Conservation (phyloP, 2,329 filamentous ascomycete species). For the Colletotrichum navitas region DNA sequence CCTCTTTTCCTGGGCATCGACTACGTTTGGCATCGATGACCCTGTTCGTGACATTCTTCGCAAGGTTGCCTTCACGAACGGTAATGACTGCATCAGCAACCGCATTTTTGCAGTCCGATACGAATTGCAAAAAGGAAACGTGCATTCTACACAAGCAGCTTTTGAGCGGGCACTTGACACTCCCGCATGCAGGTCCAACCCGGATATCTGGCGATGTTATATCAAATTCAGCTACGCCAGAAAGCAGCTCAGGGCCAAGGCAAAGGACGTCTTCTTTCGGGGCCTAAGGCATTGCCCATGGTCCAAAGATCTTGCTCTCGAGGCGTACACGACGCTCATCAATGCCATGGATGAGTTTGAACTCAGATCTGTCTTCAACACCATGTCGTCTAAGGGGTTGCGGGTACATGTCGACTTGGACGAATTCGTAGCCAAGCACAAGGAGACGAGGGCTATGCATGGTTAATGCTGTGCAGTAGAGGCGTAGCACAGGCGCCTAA, state of each 20-base stretch:
- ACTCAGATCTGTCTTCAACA: constrained; percentile 61
- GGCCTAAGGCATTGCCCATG: constrained; percentile 63
- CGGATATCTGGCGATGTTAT: constrained; percentile 64
- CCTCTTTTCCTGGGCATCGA: constrained; percentile 80
- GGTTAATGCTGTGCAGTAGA: neutral
- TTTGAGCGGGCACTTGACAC: constrained; percentile 65
- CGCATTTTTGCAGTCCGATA: constrained; percentile 65
- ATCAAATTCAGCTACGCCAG: constrained; percentile 60
- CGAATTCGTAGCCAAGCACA: constrained; percentile 57
- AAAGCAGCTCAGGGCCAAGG: constrained; percentile 54
- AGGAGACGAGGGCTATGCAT: constrained; percentile 37
- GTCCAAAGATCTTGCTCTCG: constrained; percentile 64
- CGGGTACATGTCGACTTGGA: constrained; percentile 66
- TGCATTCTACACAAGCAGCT: constrained; percentile 62
- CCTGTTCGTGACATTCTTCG: constrained; percentile 77
- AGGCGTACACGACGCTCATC: constrained; percentile 62
- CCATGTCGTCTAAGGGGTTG: constrained; percentile 62
- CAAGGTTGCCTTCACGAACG: constrained; percentile 59
- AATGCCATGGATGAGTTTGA: constrained; percentile 61
- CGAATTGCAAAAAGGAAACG: constrained; percentile 62
- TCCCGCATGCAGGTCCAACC: constrained; percentile 55
- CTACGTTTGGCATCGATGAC: constrained; percentile 79
- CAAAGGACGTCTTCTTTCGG: constrained; percentile 63
- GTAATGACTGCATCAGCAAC: constrained; percentile 57
- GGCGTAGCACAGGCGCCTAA: neutral